phyloP scores from a whole-genome alignment of 805 yeast species.

The Candida silvatica region DNA sequence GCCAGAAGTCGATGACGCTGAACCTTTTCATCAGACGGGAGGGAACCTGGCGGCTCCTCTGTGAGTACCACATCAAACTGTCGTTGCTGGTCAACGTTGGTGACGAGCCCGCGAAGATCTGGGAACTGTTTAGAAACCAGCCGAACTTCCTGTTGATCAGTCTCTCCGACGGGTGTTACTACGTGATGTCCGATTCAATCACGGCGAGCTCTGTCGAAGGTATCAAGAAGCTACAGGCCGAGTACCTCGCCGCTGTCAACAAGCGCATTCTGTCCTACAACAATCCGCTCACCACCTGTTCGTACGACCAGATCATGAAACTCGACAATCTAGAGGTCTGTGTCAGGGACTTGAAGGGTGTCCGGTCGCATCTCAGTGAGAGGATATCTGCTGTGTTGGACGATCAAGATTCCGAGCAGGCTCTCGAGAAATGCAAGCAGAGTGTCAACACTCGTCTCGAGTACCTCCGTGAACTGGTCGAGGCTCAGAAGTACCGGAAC shows the following conservation, averaged over 20 bases:
- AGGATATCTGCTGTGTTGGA: slow-evolving; percentile 2
- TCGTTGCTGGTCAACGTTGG: slow-evolving; percentile 26
- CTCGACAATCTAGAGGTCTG: slow-evolving; percentile 29
- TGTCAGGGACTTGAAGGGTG: slow-evolving; percentile 23
- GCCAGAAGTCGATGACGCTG: slow-evolving; percentile 15
- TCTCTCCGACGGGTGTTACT: slow-evolving; percentile 25
- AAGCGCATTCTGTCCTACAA: slow-evolving; percentile 3
- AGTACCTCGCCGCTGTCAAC: slow-evolving; percentile 2
- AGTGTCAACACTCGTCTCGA: neutral
- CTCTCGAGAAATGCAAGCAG: neutral
- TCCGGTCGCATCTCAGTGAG: slow-evolving; percentile 9
- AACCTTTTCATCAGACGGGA: slow-evolving; percentile 13
- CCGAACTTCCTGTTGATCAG: slow-evolving; percentile 19
- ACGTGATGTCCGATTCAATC: slow-evolving; percentile 12
- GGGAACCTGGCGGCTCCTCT: slow-evolving; percentile 17
- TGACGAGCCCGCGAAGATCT: slow-evolving; percentile 16
- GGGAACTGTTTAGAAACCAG: slow-evolving; percentile 10
- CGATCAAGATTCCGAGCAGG: slow-evolving; percentile 4
- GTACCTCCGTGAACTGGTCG: neutral
- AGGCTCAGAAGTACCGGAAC: neutral
- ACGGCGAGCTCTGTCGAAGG: slow-evolving; percentile 8
- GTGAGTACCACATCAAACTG: slow-evolving; percentile 19
- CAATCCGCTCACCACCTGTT: slow-evolving; percentile 19
- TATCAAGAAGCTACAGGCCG: slow-evolving; percentile 6
- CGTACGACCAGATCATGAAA: slow-evolving; percentile 34